These are phyloP conservation scores for Russula brevipes DNA, from an alignment of 768 basidiomycete genomes.

Conservation along the genomic window DNA sequence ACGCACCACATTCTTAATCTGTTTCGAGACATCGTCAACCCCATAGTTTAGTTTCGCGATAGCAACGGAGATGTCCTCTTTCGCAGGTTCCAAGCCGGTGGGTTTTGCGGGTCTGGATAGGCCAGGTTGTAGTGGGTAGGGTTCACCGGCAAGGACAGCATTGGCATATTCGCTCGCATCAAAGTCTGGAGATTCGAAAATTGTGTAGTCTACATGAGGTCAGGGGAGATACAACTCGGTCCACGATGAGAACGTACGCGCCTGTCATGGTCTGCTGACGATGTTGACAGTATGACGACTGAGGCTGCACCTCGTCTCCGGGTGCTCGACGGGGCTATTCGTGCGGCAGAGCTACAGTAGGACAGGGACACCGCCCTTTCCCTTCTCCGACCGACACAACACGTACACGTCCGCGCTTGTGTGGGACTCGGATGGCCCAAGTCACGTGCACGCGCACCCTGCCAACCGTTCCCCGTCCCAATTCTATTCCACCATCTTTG, in stretches of 20 bases:
- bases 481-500: too few species aligned
- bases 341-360: background rate
- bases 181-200: conserved; percentile 71
- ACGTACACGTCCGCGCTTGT: too few species aligned
- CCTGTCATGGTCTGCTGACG: conserved; percentile 18
- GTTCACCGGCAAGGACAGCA: conserved; percentile 77
- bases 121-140: conserved; percentile 50
- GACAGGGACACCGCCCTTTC: too few species aligned
- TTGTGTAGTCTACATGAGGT: conserved; percentile 53
- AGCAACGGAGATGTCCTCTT: conserved; percentile 85
- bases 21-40: conserved; percentile 88
- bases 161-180: conserved; percentile 90
- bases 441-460: background rate
- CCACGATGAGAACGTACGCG: conserved; percentile 18
- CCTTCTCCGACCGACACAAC: background rate
- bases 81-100: conserved; percentile 49
- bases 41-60: conserved; percentile 82
- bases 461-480: too few species aligned
- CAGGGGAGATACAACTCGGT: conserved; percentile 6
- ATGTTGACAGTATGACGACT: background rate
- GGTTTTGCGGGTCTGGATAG: conserved; percentile 32
- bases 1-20: conserved; percentile 78
- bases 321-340: background rate
- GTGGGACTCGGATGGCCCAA: background rate
- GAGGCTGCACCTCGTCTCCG: background rate